These are phyloP conservation scores for Fulvia fulva DNA, from an alignment of 2,329 filamentous ascomycete species.

Conservation along the genomic window DNA sequence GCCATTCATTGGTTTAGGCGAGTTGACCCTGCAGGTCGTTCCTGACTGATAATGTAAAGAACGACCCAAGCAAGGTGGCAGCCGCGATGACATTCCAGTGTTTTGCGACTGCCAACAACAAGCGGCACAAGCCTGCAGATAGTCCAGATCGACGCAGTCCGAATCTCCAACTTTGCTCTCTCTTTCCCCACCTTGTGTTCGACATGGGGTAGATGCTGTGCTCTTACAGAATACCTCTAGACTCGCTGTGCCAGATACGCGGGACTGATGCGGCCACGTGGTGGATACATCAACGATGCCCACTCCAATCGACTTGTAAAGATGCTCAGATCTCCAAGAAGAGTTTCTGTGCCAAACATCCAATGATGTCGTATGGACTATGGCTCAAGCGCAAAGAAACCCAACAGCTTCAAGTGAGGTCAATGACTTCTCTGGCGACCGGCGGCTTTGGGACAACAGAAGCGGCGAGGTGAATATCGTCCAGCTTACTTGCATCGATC, in stretches of 20 bases:
- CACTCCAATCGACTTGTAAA: no score
- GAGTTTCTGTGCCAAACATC: no score
- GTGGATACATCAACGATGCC: no score
- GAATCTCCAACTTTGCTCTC: background rate
- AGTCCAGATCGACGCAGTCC: background rate
- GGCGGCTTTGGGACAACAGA: background rate
- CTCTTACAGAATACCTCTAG: no score
- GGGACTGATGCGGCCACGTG: no score
- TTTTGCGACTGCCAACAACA: background rate
- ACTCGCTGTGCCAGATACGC: no score
- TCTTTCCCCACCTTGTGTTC: no score
- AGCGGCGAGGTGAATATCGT: background rate
- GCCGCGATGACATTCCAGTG: background rate
- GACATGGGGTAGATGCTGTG: no score
- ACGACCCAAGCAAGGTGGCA: background rate
- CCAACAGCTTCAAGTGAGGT: slow-evolving; percentile 2
- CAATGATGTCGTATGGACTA: no score
- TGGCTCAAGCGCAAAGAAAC: no score
- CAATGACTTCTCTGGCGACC: background rate
- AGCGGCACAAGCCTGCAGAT: background rate
- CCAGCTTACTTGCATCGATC: background rate
- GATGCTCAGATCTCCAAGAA: no score
- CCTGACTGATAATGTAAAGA: background rate
- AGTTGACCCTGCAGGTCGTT: background rate
- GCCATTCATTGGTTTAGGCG: background rate